These are phyloP conservation scores for Phytophthora pluvialis DNA, from an alignment of 352 stramenopile genomes.

Conservation along the genomic window DNA sequence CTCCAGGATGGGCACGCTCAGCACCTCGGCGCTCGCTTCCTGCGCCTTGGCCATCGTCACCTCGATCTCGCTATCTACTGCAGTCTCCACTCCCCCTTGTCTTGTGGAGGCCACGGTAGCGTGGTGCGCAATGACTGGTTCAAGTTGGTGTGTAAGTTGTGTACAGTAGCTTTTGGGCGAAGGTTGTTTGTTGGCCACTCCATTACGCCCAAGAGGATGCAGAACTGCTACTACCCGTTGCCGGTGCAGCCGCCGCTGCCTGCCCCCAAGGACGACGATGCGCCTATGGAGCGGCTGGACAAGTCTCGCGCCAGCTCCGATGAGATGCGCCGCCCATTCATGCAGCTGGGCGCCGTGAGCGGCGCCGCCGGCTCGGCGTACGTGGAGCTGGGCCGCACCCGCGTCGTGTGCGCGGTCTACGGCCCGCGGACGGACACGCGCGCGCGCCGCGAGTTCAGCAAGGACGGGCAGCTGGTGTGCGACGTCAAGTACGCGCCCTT, in stretches of 20 bases:
- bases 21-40: conserved; percentile 42
- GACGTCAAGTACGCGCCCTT: conserved; percentile 92
- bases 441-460: conserved; percentile 81
- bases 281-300: conserved; percentile 49
- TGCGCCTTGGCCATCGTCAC: conserved; percentile 43
- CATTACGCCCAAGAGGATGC: conserved; percentile 47
- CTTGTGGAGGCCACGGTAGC: background rate
- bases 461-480: conserved; percentile 87
- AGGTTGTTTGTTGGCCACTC: conserved; percentile 4
- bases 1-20: conserved; percentile 78
- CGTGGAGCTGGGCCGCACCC: conserved; percentile 88
- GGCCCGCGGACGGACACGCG: conserved; percentile 83
- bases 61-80: conserved; percentile 22
- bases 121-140: conserved; percentile 12
- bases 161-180: background rate
- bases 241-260: conserved; percentile 34
- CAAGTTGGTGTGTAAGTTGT: conserved; percentile 4
- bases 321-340: conserved; percentile 88
- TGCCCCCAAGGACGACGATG: conserved; percentile 32
- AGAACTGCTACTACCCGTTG: conserved; percentile 87
- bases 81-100: conserved; percentile 3
- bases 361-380: conserved; percentile 89
- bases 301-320: conserved; percentile 56
- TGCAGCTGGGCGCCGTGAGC: conserved; percentile 82
- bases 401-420: conserved; percentile 90